Conservation (phyloP, 2,329 filamentous ascomycete species). For the Knufia fluminis region DNA sequence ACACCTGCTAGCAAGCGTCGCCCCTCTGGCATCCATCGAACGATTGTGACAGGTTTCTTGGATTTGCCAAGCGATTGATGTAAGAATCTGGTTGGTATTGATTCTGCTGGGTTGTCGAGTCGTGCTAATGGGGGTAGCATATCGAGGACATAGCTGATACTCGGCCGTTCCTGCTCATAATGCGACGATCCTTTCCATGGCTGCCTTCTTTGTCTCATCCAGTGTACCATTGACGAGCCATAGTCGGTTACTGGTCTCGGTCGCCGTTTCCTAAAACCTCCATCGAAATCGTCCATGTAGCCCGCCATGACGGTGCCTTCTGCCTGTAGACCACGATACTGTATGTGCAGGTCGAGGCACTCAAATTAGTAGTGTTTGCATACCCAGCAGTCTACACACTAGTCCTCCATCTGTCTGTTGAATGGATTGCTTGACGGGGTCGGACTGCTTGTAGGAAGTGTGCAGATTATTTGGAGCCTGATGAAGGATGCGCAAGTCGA, state of each 20-base stretch:
- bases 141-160: slow-evolving; percentile 81
- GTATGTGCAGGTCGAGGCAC: too few relatives aligned
- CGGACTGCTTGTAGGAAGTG: too few relatives aligned
- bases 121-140: slow-evolving; percentile 79
- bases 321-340: too few relatives aligned
- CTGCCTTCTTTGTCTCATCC: slow-evolving; percentile 74
- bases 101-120: slow-evolving; percentile 65
- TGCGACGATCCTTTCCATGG: slow-evolving; percentile 62
- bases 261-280: slow-evolving; percentile 20
- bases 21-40: slow-evolving; percentile 95
- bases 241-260: slow-evolving; percentile 77
- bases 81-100: slow-evolving; percentile 86
- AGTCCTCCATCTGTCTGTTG: too few relatives aligned
- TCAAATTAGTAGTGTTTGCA: neutral
- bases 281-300: slow-evolving; percentile 12
- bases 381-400: neutral
- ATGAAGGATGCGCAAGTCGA: too few relatives aligned
- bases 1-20: slow-evolving; percentile 84
- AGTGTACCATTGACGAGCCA: slow-evolving; percentile 79
- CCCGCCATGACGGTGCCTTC: neutral
- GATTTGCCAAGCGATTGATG: slow-evolving; percentile 99
- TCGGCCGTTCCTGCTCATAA: slow-evolving; percentile 75
- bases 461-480: too few relatives aligned
- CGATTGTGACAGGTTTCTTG: slow-evolving; percentile 93
- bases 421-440: too few relatives aligned